These are phyloP conservation scores for Taxillus chinensis DNA, from an alignment of 164 flowering plant species.

Conservation along the genomic window DNA sequence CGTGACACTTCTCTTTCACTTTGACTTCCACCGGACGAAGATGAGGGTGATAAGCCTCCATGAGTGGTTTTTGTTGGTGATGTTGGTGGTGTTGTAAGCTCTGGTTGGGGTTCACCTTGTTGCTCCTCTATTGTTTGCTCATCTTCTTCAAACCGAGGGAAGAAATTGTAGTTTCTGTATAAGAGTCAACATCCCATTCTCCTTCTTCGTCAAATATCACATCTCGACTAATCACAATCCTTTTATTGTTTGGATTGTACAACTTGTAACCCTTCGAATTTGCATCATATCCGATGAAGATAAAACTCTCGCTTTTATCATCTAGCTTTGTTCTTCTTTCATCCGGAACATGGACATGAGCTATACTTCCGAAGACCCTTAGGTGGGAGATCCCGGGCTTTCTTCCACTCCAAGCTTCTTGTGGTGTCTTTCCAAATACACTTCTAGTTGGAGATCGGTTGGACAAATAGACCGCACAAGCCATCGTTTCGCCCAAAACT, in stretches of 20 bases:
- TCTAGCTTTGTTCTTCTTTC: neutral
- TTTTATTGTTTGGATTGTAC: neutral
- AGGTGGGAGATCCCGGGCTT: neutral
- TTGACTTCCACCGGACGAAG: no score
- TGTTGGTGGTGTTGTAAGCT: no score
- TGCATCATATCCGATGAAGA: slow-evolving; percentile 9
- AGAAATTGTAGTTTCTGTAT: neutral
- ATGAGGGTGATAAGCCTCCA: no score
- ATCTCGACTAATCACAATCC: slow-evolving; percentile 3
- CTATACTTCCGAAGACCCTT: neutral
- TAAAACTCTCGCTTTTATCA: neutral
- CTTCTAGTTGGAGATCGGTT: slow-evolving; percentile 4
- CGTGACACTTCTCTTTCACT: neutral
- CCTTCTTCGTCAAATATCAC: slow-evolving; percentile 3
- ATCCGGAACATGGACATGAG: slow-evolving; percentile 3
- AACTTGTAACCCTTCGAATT: neutral
- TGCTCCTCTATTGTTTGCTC: no score
- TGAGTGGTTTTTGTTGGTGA: no score
- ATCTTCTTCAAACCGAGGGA: no score
- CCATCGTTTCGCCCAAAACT: slow-evolving; percentile 10
- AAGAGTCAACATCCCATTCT: neutral
- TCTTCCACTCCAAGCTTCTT: slow-evolving; percentile 8
- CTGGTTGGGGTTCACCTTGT: no score
- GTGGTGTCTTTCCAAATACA: neutral
- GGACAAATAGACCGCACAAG: slow-evolving; percentile 6